Conservation (phyloP, 352 stramenopile genomes). For the Phytopythium kandeliae region DNA sequence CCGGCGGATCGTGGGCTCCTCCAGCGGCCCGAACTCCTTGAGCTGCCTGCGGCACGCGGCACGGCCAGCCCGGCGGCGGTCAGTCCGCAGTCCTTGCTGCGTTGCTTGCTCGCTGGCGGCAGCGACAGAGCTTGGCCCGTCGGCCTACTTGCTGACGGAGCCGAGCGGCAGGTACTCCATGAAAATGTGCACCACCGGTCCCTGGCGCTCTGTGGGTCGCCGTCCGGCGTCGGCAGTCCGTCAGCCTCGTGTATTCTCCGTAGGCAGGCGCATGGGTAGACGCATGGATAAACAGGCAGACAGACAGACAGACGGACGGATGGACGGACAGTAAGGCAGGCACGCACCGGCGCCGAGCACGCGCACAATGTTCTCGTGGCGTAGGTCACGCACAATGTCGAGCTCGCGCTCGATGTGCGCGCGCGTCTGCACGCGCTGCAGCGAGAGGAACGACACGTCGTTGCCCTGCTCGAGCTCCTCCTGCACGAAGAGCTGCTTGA, state of each 20-base stretch:
- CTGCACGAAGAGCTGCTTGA: conserved; percentile 86
- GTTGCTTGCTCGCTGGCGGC: too few relatives aligned
- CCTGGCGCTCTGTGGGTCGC: conserved; percentile 59
- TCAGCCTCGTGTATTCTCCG: too few relatives aligned
- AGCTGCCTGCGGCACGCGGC: conserved; percentile 38
- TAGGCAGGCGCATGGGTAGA: too few relatives aligned
- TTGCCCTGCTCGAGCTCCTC: conserved; percentile 70
- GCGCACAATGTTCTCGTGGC: conserved; percentile 58
- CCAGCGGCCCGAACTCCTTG: conserved; percentile 72
- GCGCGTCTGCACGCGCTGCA: conserved; percentile 45
- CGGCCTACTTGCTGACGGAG: conserved; percentile 53
- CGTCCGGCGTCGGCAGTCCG: too few relatives aligned
- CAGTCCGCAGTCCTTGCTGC: too few relatives aligned
- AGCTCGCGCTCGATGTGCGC: conserved; percentile 58
- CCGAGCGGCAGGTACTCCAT: conserved; percentile 85
- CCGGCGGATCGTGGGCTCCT: conserved; percentile 46
- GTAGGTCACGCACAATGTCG: conserved; percentile 33
- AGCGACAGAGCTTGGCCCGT: too few relatives aligned
- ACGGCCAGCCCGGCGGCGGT: too few relatives aligned
- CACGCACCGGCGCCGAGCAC: conserved; percentile 50
- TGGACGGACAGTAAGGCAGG: too few relatives aligned
- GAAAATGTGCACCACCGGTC: conserved; percentile 63
- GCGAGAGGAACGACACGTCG: conserved; percentile 49
- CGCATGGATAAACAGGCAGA: too few relatives aligned
- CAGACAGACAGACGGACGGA: too few relatives aligned